Evolutionary conservation across 768 basidiomycete genomes (phyloP).

Genomic region (Fibroporia radiculosa): DNA sequence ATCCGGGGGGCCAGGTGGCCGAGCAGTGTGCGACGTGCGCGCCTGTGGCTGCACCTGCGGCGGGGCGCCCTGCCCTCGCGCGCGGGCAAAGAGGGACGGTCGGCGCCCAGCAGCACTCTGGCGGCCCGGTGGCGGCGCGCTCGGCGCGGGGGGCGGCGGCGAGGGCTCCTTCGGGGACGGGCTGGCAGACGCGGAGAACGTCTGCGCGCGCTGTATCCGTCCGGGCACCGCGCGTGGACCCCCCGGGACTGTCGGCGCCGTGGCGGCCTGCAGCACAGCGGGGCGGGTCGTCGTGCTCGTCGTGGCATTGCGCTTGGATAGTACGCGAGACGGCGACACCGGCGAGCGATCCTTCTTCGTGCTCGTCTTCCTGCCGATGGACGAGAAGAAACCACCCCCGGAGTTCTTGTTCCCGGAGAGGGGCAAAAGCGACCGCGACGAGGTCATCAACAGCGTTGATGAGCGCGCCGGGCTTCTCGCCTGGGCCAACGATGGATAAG

Average conservation of each 20-base stretch:
- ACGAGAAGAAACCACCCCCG: conserved; percentile 60
- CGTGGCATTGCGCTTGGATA: conserved; percentile 31
- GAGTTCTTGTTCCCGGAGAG: conserved; percentile 31
- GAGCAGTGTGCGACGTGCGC: conserved; percentile 3
- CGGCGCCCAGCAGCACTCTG: conserved; percentile 22
- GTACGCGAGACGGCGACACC: conserved; percentile 26
- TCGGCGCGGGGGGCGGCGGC: conserved; percentile 26
- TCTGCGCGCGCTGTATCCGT: conserved; percentile 61
- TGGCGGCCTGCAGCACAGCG: conserved; percentile 23
- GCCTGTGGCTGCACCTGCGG: background rate
- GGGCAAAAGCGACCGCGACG: conserved; percentile 20
- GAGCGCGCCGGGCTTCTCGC: conserved; percentile 21
- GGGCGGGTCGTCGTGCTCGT: conserved; percentile 25
- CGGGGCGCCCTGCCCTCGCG: conserved; percentile 5
- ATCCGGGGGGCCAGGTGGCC: conserved; percentile 12
- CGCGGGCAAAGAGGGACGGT: conserved; percentile 25
- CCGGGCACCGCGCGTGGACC: conserved; percentile 63
- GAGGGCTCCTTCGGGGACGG: conserved; percentile 15
- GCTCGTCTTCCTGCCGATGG: conserved; percentile 67
- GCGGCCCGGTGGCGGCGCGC: conserved; percentile 19
- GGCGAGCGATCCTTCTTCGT: conserved; percentile 30
- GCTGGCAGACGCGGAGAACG: conserved; percentile 37
- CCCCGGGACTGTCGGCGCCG: conserved; percentile 54
- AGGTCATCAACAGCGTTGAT: conserved; percentile 31
- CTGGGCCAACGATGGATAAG: conserved; percentile 64